A percentile compares a stretch with the other conserved stretches of the same genome.
These are phyloP conservation scores for Collariella sp. DNA, from an alignment of 495 filamentous ascomycete genomes.

Conservation along the genomic window DNA sequence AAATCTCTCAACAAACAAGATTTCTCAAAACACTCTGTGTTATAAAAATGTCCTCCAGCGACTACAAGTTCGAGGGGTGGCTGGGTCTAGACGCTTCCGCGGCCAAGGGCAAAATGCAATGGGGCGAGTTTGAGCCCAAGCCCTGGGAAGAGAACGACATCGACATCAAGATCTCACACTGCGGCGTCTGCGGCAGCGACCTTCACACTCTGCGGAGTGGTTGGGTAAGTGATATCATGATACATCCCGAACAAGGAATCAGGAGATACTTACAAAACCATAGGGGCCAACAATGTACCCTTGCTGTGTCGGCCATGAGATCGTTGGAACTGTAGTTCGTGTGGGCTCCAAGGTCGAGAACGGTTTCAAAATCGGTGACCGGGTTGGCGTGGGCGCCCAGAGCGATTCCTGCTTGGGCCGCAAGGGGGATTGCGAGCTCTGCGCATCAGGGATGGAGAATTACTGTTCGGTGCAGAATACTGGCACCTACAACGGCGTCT, in stretches of 20 bases:
- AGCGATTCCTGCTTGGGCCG: conserved; percentile 52
- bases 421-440: conserved; percentile 58
- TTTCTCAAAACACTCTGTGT: too few relatives aligned
- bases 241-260: too few relatives aligned
- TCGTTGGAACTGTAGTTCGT: conserved; percentile 65
- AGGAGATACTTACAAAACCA: neutral
- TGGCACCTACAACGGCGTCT: conserved; percentile 62
- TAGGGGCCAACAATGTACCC: conserved; percentile 58
- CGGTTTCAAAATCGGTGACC: conserved; percentile 65
- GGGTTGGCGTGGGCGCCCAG: conserved; percentile 83
- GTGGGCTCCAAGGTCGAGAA: conserved; percentile 50
- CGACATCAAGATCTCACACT: conserved; percentile 70
- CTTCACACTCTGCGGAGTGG: conserved; percentile 67
- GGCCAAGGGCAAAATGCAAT: conserved; percentile 60
- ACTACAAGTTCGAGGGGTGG: conserved; percentile 69
- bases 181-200: conserved; percentile 76
- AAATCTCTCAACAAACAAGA: too few relatives aligned
- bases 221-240: conserved; percentile 54
- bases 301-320: conserved; percentile 74
- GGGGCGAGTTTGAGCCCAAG: conserved; percentile 68
- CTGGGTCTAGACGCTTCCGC: conserved; percentile 53
- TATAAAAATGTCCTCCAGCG: conserved; percentile 17
- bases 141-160: conserved; percentile 69
- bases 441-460: conserved; percentile 51
- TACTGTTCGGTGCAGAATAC: conserved; percentile 54